Conservation (phyloP, 2,329 filamentous ascomycete genomes). For the Dactylonectria macrodidyma region DNA sequence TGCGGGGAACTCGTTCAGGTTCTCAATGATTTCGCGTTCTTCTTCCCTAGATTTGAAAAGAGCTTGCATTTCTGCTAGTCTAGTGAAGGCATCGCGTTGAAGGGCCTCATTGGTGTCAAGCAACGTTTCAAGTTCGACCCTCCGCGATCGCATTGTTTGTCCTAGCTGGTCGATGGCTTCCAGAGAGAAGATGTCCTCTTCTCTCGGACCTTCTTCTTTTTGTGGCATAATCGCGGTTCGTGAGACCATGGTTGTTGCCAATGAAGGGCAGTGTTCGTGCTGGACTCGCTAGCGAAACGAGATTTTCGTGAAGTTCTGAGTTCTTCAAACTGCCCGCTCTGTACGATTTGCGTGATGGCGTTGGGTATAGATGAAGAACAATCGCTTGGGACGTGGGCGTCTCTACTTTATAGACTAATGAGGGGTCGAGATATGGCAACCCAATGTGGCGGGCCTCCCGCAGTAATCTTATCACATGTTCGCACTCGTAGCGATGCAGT, state of each 20-base stretch:
- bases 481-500: background rate
- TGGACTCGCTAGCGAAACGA: background rate
- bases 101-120: background rate
- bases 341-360: no score
- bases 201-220: background rate
- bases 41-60: background rate
- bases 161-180: background rate
- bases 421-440: background rate
- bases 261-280: background rate
- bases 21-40: background rate
- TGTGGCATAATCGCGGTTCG: background rate
- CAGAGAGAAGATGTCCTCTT: background rate
- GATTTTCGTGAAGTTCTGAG: no score
- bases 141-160: background rate
- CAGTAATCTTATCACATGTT: background rate
- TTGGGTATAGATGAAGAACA: no score
- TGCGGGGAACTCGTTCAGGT: background rate
- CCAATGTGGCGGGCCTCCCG: background rate
- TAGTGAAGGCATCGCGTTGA: background rate
- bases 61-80: background rate
- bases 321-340: no score
- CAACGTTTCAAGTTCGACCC: background rate
- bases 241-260: background rate
- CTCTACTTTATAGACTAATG: no score
- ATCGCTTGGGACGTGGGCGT: no score